Evolutionary conservation across 306 rosid genomes (phyloP), one percentile per base, ranked within the genome.

Genomic region (Dalbergia cochinchinensis): DNA sequence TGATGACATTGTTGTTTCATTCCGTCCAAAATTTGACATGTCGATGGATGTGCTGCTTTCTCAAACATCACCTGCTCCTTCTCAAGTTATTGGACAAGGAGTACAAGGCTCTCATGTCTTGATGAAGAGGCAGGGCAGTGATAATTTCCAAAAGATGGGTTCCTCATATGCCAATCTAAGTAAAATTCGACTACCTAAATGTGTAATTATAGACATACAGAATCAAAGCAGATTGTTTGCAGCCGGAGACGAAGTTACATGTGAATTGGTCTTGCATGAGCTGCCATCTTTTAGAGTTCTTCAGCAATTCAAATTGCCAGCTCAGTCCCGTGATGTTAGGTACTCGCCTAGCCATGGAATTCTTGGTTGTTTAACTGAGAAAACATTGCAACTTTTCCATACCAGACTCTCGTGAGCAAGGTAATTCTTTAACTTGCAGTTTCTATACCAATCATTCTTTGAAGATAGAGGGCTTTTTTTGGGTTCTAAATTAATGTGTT

Each of bases 21-120:
- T 90, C 81, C 96, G 99, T 73, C 99, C 99, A 55, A 92, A 73
- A 83, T 84, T 89, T 62, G 95, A 90, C 83, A 74, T 57, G 78
- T 45, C 79, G 0, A 44, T 48, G 74, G 92, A 84, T 59, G 71
- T 59, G 34, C 66, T 73, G 74, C 44, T 73, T 55, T 78, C 98
- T 66, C 97, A 87, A 80, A 86, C 77, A 54, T 73, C 80, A 9
- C 81, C 80, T 65, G 63, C 85, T 76, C 91, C 90, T 71, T 82
- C 83, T 65, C 85, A 68, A 4, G 83, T 55, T 37, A 71, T 22
- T 53, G 91, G 97, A 78, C 90, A 82, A 60, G 91, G 90, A 84
- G 85, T 87, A 61, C 87, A 84, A 37, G 99, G 97, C 6, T 87
- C 88, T 83, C 94, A 89, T 77, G 88, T 95, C 53, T 76, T 58